Evolutionary conservation across 345 rosid genomes (phyloP).

Genomic region (Zanthoxylum bungeanum): DNA sequence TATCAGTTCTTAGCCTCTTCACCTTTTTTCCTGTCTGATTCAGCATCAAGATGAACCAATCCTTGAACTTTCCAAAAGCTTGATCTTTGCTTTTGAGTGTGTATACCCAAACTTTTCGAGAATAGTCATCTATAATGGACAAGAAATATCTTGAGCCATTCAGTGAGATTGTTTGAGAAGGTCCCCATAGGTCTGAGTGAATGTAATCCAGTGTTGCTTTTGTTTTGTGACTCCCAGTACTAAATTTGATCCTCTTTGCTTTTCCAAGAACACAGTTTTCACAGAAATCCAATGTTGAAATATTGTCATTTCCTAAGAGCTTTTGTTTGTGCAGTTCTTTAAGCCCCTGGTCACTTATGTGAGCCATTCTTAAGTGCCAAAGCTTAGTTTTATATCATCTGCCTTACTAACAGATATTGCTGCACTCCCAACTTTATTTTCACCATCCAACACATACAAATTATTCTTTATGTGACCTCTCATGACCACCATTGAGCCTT

Average conservation of each 20-base stretch:
- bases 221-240: neutral
- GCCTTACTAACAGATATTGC: too few relatives aligned
- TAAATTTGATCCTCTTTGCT: neutral
- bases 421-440: neutral
- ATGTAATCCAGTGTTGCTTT: neutral
- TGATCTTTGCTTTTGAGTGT: neutral
- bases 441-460: neutral
- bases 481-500: neutral
- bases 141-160: too few relatives aligned
- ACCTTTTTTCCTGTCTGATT: too few relatives aligned
- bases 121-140: too few relatives aligned
- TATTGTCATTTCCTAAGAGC: too few relatives aligned
- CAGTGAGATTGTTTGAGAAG: rapidly evolving
- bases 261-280: neutral
- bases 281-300: too few relatives aligned
- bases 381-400: rapidly evolving
- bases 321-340: too few relatives aligned
- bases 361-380: neutral
- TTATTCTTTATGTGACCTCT: neutral
- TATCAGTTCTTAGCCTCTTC: neutral
- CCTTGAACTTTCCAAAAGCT: too few relatives aligned
- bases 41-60: too few relatives aligned
- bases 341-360: neutral
- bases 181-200: too few relatives aligned
- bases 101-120: too few relatives aligned